Base-by-base conservation (phyloP, 1,284 basidiomycete genomes). In the Puccinia sorghi region DNA sequence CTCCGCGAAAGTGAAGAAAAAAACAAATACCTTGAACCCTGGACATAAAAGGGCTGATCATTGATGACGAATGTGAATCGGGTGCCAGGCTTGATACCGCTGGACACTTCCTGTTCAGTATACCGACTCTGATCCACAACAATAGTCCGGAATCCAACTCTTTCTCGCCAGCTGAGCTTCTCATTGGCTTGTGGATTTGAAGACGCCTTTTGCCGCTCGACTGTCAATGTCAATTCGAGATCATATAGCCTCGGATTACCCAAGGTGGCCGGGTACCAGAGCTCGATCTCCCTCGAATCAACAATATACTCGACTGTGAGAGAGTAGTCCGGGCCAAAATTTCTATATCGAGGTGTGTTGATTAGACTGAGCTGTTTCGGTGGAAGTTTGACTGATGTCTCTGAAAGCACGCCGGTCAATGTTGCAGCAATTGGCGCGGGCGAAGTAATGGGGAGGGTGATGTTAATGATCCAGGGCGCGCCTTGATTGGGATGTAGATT, bases 381-480 rank as follows among this genome's bases (percentile, higher is more conserved):
- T 39, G 66, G 43, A 12, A 78, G 41, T 64, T 71, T 37, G 48
- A 76, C 32, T 61, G 66, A 32, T 76, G 80, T 41, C 46, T 72
- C 3, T 69, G 77, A 43, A 67, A 76, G 27, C 75, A 15, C 13
- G 46, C 77, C 43, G 79, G 67, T 32, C 46, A 72, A 17, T 79
- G 80, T 61, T n/a, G 56, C 54, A 50, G 15, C 13, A 3, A 61
- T 22, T 5, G 25, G 48, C 2, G 50, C 67, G 0, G 37, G 20
- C 0, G 79, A 67, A 22, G 81, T 73, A 3, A 83, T 52, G 20
- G 80, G 80, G 25, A 83, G 81, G 11, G 82, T 81, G 74, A 83
- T 80, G 43, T 83, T 82, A 57, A 83, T 70, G 59, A 83, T 80
- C 83, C 83, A 83, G 37, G 79, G 80, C 3, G 82, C 82, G 13